phyloP scores from a whole-genome alignment of 2,329 filamentous ascomycete genomes.

The Colletotrichum tropicicola region DNA sequence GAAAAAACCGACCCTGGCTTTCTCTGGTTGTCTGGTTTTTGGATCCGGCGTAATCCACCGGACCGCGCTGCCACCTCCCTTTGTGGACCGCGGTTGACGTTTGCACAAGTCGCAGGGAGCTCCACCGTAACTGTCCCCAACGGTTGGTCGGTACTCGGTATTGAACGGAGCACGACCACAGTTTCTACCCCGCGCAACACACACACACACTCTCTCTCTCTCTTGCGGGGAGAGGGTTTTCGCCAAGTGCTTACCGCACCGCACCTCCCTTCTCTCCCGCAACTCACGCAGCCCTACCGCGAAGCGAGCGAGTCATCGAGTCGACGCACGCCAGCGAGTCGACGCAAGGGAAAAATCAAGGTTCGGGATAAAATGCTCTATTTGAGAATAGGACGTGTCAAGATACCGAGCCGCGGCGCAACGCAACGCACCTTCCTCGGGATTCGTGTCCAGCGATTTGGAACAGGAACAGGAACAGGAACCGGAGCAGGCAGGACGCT shows the following conservation, averaged over 20 bases:
- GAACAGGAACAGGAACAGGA: no score
- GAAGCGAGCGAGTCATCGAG: neutral
- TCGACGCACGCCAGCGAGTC: neutral
- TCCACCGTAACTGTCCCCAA: neutral
- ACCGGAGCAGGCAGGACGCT: no score
- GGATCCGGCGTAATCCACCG: no score
- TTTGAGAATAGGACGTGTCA: neutral
- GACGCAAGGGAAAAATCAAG: neutral
- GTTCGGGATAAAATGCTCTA: neutral
- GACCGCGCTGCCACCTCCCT: constrained; percentile 17
- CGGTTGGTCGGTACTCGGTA: constrained; percentile 15
- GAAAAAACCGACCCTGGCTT: neutral
- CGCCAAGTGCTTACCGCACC: neutral
- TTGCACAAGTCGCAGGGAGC: neutral
- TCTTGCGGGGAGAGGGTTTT: neutral
- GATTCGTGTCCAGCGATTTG: no score
- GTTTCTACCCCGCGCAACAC: neutral
- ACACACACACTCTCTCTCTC: no score
- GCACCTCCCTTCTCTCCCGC: constrained; percentile 1
- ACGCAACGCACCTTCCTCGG: no score
- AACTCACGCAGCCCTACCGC: constrained; percentile 1
- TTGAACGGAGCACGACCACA: no score
- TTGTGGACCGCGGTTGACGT: neutral
- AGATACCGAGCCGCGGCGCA: constrained; percentile 8
- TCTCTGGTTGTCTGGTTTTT: no score